phyloP scores from a whole-genome alignment of 2,329 filamentous ascomycete species.

The Plectosphaerella sp. region DNA sequence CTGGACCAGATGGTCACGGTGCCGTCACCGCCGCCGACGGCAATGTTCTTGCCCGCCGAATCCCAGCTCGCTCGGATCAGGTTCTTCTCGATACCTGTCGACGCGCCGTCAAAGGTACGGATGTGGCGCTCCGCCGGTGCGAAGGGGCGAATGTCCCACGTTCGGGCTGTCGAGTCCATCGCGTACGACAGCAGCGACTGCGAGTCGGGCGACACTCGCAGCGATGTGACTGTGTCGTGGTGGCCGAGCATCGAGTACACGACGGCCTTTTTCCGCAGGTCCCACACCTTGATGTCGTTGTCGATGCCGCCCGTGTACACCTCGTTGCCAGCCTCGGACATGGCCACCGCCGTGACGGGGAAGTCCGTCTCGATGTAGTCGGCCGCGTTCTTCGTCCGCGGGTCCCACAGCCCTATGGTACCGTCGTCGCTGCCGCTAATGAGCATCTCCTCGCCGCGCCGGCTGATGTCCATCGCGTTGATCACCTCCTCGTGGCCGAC shows the following conservation, averaged over 20 bases:
- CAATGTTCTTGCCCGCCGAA: conserved; percentile 77
- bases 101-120: conserved; percentile 88
- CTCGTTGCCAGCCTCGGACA: conserved; percentile 94
- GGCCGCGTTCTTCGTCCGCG: conserved; percentile 79
- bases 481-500: conserved; percentile 94
- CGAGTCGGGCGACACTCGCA: conserved; percentile 88
- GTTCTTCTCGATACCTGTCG: conserved; percentile 84
- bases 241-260: conserved; percentile 88
- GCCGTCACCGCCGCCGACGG: conserved; percentile 83
- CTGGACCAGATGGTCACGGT: conserved; percentile 89
- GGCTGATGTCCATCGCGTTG: conserved; percentile 84
- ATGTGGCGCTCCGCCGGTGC: conserved; percentile 83
- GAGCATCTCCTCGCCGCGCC: conserved; percentile 83
- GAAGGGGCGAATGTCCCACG: conserved; percentile 95
- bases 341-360: conserved; percentile 82
- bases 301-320: conserved; percentile 93
- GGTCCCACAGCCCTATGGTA: conserved; percentile 93
- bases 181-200: conserved; percentile 87
- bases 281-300: conserved; percentile 97
- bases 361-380: conserved; percentile 90
- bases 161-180: conserved; percentile 89
- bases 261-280: conserved; percentile 84
- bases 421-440: conserved; percentile 93
- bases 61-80: conserved; percentile 90
- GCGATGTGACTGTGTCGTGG: conserved; percentile 84